phyloP scores from a whole-genome alignment of 345 rosid genomes.

The Arabidopsis arenosa region DNA sequence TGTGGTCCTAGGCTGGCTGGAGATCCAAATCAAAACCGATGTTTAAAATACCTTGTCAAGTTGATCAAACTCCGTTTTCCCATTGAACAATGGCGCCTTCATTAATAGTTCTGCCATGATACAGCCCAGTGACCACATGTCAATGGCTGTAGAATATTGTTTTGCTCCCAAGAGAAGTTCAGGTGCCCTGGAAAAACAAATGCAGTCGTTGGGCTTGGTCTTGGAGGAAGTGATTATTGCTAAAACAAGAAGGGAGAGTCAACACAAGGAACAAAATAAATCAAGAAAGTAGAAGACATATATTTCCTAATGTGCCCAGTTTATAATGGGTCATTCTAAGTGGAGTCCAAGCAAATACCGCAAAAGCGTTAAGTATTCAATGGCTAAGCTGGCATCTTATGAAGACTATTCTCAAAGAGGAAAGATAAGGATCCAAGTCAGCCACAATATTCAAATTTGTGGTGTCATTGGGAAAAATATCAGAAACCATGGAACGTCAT shows the following conservation, averaged over 20 bases:
- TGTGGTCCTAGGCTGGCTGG: constrained; percentile 9
- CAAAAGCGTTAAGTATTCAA: constrained; percentile 6
- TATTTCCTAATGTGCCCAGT: constrained; percentile 9
- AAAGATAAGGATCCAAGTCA: constrained; percentile 9
- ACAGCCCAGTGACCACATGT: constrained; percentile 99
- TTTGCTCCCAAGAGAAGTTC: constrained; percentile 95
- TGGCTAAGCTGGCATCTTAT: constrained; percentile 10
- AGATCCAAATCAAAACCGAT: constrained; percentile 16
- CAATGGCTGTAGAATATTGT: constrained; percentile 97
- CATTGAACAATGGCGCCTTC: constrained; percentile 89
- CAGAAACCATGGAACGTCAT: constrained; percentile 9
- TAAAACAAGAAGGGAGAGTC: constrained; percentile 37
- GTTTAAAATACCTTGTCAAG: constrained; percentile 81
- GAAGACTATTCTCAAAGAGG: constrained; percentile 10
- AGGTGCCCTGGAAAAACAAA: constrained; percentile 80
- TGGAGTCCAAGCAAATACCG: constrained; percentile 2
- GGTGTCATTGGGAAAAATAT: neutral
- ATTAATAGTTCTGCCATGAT: constrained; percentile 95
- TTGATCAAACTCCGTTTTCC: constrained; percentile 95
- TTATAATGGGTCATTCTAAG: neutral
- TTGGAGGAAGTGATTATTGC: constrained; percentile 27
- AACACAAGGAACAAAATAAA: constrained; percentile 33
- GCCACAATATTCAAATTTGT: constrained; percentile 13
- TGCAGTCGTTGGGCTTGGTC: constrained; percentile 41
- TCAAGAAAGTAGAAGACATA: constrained; percentile 16